Base-by-base conservation (phyloP, 306 rosid genomes). In the Cicer pinnatifidum region DNA sequence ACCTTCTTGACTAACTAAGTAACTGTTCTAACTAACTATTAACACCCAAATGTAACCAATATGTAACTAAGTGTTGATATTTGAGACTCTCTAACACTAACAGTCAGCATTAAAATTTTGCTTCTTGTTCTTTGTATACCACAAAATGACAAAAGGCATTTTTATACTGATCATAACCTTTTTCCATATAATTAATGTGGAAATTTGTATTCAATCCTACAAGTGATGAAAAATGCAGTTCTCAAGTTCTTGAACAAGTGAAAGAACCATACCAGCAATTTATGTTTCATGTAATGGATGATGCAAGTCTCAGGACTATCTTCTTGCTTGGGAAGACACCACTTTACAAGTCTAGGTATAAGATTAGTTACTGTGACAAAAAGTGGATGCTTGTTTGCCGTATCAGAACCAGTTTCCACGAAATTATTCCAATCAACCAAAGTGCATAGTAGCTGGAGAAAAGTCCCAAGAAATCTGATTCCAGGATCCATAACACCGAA, bases 361-460 rank as follows among this genome's bases (percentile, higher is more conserved):
- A 91, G 83, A 76, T 73, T 78, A 80, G 74, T 62, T 45, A 82
- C 54, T 64, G 83, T 83, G 47, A 60, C 38, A 77, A 82, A 43
- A 57, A 86, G 63, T 13, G 89, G 84, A 78, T 85, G 85, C 68
- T 68, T 80, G 40, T 73, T 8, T 3, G 51, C 39, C 66, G 85
- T 75, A 81, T 70, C 85, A 81, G 74, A 78, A 66, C 66, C 79
- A 51, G 83, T 78, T 68, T 88, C 92, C 75, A 37, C 47, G 67
- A 70, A 73, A 56, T 84, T 78, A 67, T 83, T 78, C 73, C 57
- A 85, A 79, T 85, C 94, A 58, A 83, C 94, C 82, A 91, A 70
- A 75, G 97, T 87, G 81, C 97, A 91, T 20, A 91, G 84, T 48
- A 91, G 80, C 86, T 88, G 97, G 74, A 89, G 76, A 79, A 88